phyloP scores from a whole-genome alignment of 1,284 basidiomycete species.

The Ceratobasidium theobromae region DNA sequence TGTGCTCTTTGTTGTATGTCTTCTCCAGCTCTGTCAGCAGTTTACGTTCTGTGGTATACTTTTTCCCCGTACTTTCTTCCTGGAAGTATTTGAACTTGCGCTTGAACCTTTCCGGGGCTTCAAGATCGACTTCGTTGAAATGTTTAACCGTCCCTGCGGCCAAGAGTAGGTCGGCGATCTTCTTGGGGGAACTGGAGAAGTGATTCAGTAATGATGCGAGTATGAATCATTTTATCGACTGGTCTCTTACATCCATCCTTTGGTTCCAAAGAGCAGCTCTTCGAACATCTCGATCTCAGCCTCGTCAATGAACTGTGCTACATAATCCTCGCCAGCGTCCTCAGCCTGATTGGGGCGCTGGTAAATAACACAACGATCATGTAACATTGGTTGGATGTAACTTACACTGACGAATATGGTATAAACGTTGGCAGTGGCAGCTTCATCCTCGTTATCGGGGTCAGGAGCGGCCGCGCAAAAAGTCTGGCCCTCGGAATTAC shows the following conservation, averaged over 20 bases:
- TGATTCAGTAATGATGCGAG: too few species aligned
- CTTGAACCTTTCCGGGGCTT: not conserved
- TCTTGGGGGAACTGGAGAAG: not conserved
- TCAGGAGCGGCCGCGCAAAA: not conserved
- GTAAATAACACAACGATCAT: not conserved
- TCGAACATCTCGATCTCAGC: conserved; percentile 5
- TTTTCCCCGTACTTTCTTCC: conserved; percentile 2
- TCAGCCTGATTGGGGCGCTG: not conserved
- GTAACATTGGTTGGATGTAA: not conserved
- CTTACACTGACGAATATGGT: not conserved
- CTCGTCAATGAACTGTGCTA: not conserved
- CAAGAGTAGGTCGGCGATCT: not conserved
- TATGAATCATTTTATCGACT: not conserved
- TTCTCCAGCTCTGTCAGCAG: conserved; percentile 6
- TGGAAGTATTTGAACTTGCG: conserved; percentile 7
- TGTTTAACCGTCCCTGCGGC: not conserved
- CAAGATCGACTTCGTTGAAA: not conserved
- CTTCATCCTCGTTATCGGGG: not conserved
- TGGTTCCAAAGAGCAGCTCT: conserved; percentile 9
- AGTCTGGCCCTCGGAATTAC: not conserved
- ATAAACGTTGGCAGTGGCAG: not conserved
- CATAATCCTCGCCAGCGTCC: not conserved
- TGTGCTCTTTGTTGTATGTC: too few species aligned
- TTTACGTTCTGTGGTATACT: not conserved
- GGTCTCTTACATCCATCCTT: conserved; percentile 24